phyloP scores from a whole-genome alignment of 1,139 yeast species.

The Sugiyamaella grinbergsii region DNA sequence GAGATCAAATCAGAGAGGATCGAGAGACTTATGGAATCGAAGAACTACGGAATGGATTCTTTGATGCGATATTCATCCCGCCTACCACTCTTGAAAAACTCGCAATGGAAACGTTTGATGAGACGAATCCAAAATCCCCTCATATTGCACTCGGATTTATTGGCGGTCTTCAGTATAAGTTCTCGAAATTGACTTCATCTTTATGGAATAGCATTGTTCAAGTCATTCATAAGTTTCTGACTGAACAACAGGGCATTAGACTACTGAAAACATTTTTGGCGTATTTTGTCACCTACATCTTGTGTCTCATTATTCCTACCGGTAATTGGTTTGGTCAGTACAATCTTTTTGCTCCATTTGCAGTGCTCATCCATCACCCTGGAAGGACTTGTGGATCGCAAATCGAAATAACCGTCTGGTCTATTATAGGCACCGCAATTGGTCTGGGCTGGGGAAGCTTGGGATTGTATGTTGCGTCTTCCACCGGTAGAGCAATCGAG shows the following conservation, averaged over 20 bases:
- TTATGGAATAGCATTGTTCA: conserved; percentile 1
- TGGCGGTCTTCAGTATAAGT: neutral
- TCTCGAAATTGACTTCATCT: neutral
- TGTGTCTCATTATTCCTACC: conserved; percentile 46
- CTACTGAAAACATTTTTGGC: conserved; percentile 46
- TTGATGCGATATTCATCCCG: conserved; percentile 50
- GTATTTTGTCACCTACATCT: conserved; percentile 44
- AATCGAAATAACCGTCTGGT: conserved; percentile 48
- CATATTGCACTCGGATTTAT: neutral
- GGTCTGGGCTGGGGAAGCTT: conserved; percentile 52
- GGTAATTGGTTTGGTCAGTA: conserved; percentile 49
- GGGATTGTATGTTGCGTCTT: conserved; percentile 47
- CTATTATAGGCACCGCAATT: conserved; percentile 51
- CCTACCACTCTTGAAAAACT: conserved; percentile 34
- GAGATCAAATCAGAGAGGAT: conserved; percentile 33
- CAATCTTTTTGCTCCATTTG: conserved; percentile 47
- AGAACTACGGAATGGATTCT: conserved; percentile 52
- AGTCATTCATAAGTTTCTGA: neutral
- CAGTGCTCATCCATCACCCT: conserved; percentile 51
- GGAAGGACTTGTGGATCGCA: conserved; percentile 53
- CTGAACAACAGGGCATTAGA: conserved; percentile 6
- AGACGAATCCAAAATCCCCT: neutral
- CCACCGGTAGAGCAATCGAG: conserved; percentile 45
- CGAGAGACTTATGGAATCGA: conserved; percentile 44
- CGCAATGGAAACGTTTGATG: conserved; percentile 22